Conservation (phyloP, 2,329 filamentous ascomycete genomes). For the Aspergillus proliferans region DNA sequence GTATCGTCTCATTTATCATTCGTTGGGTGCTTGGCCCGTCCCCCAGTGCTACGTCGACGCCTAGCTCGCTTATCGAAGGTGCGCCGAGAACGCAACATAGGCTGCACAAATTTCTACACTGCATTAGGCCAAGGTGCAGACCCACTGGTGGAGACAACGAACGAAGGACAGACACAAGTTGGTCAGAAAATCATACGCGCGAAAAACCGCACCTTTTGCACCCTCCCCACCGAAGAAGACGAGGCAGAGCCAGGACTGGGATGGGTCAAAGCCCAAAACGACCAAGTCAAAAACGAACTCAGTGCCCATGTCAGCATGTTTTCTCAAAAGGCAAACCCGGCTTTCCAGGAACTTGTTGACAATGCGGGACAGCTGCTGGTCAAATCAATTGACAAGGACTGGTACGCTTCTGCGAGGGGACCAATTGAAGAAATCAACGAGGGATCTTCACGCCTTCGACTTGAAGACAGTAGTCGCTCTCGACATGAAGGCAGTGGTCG, state of each 20-base stretch:
- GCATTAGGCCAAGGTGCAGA: slow-evolving; percentile 64
- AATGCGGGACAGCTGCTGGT: slow-evolving; percentile 34
- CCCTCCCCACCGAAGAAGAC: slow-evolving; percentile 57
- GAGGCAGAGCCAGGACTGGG: slow-evolving; percentile 37
- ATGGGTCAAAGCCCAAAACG: slow-evolving; percentile 71
- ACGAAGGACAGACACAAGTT: slow-evolving; percentile 21
- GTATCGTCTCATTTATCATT: slow-evolving; percentile 88
- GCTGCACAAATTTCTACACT: slow-evolving; percentile 83
- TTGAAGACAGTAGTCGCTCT: no score
- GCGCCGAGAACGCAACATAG: slow-evolving; percentile 59
- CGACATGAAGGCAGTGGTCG: no score
- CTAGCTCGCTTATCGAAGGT: slow-evolving; percentile 63
- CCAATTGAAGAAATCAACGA: slow-evolving; percentile 14
- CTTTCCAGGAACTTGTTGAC: slow-evolving; percentile 35
- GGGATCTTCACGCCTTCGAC: slow-evolving; percentile 2
- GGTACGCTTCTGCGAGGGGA: slow-evolving; percentile 29
- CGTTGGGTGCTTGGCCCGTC: slow-evolving; percentile 79
- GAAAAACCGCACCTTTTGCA: slow-evolving; percentile 79
- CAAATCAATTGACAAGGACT: slow-evolving; percentile 34
- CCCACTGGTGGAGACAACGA: slow-evolving; percentile 21
- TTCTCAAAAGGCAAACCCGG: slow-evolving; percentile 37
- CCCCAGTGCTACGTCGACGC: slow-evolving; percentile 71
- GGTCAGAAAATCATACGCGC: slow-evolving; percentile 35
- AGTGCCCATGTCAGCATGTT: slow-evolving; percentile 63
- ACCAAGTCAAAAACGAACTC: slow-evolving; percentile 71